Base-by-base conservation (phyloP, 2,329 filamentous ascomycete species). In the Spiromastix sp. region DNA sequence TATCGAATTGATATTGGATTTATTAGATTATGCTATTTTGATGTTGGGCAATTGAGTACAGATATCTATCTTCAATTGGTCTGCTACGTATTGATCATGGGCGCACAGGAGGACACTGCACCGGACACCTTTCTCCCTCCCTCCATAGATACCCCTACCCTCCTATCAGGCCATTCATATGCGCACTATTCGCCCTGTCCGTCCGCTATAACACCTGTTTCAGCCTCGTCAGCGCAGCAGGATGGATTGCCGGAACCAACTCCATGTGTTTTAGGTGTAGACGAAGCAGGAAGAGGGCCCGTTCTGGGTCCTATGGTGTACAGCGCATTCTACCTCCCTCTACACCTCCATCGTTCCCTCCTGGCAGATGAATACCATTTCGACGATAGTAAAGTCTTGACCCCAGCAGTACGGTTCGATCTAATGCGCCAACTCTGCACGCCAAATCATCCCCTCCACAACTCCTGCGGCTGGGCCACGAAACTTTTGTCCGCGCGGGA, bases 351-450 rank as follows among this genome's bases (percentile, higher is more conserved):
- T 43, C 77, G 80, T 52, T 71, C 81, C 1, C 75, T 95, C 18
- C 77, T 96, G 15, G 81, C 84, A 34, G 62, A 74, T 22, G 76
- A 77, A 3, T 81, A 94, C 65, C 82, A 80, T 66, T 95, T 95
- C 63, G 82, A 95, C 67, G 89, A 96, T 68, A 93, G 83, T 56
- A 96, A 96, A 64, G 84, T 86, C 4, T 75, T 96, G 25, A 93
- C 82, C 0, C 75, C 87, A 0, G 65, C 70, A n/a, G 76, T 89
- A 24, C 85, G 89, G 44, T 79, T 82, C 10, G 60, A 69, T 6
- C 73, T 96, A 20, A 78, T 80, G 74, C 64, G 68, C 40, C 69
- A 70, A 2, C 73, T 95, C 30, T 93, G 85, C 67, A 81, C 76
- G 0, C 56, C 72, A 0, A 66, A 56, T 11, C 66, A 72, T 6